phyloP scores from a whole-genome alignment of 306 rosid genomes.

The Prunus davidiana region DNA sequence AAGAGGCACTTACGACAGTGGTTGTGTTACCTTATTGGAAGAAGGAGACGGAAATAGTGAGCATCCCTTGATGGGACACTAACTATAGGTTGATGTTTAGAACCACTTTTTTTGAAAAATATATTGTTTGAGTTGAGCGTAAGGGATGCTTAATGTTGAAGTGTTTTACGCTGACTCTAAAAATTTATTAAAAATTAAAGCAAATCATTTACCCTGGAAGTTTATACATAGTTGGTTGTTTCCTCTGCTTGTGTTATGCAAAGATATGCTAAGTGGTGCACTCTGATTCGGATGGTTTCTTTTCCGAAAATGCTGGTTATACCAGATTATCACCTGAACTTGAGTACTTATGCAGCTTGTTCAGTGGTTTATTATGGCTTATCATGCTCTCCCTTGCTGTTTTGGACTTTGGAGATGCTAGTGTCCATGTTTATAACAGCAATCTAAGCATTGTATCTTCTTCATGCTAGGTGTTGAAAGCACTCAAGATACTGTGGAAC shows the following conservation, averaged over 20 bases:
- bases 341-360: neutral
- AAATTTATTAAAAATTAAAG: neutral
- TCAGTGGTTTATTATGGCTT: neutral
- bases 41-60: neutral
- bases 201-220: neutral
- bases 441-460: slow-evolving; percentile 7
- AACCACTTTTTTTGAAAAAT: neutral
- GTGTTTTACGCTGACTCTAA: neutral
- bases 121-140: neutral
- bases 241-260: neutral
- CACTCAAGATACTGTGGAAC: slow-evolving; percentile 49
- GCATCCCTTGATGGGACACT: neutral
- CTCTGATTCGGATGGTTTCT: neutral
- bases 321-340: neutral
- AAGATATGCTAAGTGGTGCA: neutral
- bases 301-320: neutral
- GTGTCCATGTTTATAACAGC: slow-evolving; percentile 7
- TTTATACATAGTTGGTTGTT: neutral
- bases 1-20: neutral
- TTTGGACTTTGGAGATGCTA: neutral
- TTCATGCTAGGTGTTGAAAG: slow-evolving; percentile 47
- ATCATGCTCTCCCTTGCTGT: neutral
- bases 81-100: neutral
- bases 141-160: neutral
- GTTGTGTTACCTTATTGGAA: neutral